A percentile compares a stretch with the other conserved stretches of the same genome.
These are phyloP conservation scores for Gastrolobium bilobum DNA, from an alignment of 306 rosid species.

Conservation along the genomic window DNA sequence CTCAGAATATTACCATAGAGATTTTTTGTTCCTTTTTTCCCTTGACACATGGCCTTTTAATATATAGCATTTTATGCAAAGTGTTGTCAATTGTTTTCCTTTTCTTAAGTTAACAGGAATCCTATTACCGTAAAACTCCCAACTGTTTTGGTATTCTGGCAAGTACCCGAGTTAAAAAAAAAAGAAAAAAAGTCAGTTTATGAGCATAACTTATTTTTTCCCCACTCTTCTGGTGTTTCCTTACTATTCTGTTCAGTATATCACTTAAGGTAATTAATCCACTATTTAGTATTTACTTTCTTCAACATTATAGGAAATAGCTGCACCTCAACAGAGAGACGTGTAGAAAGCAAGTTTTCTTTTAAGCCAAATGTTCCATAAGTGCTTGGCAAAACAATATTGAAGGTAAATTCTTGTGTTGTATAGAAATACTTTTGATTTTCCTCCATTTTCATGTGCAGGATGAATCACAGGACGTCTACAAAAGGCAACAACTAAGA, in stretches of 20 bases:
- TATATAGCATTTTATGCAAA: conserved; percentile 12
- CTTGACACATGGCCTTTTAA: background rate
- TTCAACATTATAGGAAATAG: background rate
- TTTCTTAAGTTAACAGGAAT: background rate
- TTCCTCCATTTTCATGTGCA: conserved; percentile 47
- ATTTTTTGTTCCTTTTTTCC: background rate
- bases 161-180: no score
- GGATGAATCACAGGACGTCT: conserved; percentile 86
- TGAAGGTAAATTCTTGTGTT: background rate
- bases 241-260: conserved; percentile 17
- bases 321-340: background rate
- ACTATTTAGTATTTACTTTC: background rate
- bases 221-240: no score
- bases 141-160: no score
- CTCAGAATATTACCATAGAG: background rate
- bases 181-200: no score
- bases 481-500: conserved; percentile 76
- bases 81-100: background rate
- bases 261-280: background rate
- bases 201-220: background rate
- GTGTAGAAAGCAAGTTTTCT: conserved; percentile 12
- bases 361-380: conserved; percentile 14
- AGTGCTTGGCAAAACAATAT: background rate
- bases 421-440: background rate
- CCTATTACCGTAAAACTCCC: background rate